Conservation (phyloP, 2,329 filamentous ascomycete genomes). For the Calonectria crousiana region DNA sequence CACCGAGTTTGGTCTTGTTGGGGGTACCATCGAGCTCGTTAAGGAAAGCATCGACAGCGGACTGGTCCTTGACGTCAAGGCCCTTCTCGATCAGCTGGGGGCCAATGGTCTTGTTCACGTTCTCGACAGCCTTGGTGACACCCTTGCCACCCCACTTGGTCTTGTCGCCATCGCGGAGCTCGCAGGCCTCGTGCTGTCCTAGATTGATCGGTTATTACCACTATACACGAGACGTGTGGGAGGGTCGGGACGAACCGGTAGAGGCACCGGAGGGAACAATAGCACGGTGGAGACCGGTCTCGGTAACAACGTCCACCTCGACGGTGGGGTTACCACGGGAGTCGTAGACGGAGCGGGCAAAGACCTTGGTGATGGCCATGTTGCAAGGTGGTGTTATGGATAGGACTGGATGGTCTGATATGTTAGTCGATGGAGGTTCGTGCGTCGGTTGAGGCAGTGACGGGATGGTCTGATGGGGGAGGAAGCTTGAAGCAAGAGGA, state of each 20-base stretch:
- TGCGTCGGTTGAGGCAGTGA: slow-evolving; percentile 28
- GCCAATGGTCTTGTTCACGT: slow-evolving; percentile 85
- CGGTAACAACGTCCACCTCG: slow-evolving; percentile 96
- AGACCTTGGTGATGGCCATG: slow-evolving; percentile 93
- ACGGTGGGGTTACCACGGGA: slow-evolving; percentile 98
- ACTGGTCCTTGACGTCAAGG: slow-evolving; percentile 89
- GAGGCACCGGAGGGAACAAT: slow-evolving; percentile 98
- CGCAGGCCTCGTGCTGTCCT: slow-evolving; percentile 92
- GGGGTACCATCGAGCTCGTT: slow-evolving; percentile 85
- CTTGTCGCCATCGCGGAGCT: slow-evolving; percentile 93
- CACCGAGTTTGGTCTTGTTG: slow-evolving; percentile 90
- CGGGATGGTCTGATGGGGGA: slow-evolving; percentile 23
- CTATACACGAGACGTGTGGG: slow-evolving; percentile 36
- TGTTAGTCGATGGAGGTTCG: slow-evolving; percentile 34
- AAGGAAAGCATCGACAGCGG: slow-evolving; percentile 85
- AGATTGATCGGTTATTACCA: slow-evolving; percentile 46
- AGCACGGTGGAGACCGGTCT: slow-evolving; percentile 95
- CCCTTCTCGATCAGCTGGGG: slow-evolving; percentile 86
- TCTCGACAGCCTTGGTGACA: slow-evolving; percentile 86
- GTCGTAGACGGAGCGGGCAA: slow-evolving; percentile 97
- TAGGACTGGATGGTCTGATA: slow-evolving; percentile 36
- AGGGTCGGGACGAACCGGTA: slow-evolving; percentile 74
- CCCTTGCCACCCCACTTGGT: slow-evolving; percentile 88
- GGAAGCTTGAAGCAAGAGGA: slow-evolving; percentile 24
- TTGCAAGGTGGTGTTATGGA: slow-evolving; percentile 54